phyloP scores from a whole-genome alignment of 2,329 filamentous ascomycete genomes.

The Fusarium oxysporum region DNA sequence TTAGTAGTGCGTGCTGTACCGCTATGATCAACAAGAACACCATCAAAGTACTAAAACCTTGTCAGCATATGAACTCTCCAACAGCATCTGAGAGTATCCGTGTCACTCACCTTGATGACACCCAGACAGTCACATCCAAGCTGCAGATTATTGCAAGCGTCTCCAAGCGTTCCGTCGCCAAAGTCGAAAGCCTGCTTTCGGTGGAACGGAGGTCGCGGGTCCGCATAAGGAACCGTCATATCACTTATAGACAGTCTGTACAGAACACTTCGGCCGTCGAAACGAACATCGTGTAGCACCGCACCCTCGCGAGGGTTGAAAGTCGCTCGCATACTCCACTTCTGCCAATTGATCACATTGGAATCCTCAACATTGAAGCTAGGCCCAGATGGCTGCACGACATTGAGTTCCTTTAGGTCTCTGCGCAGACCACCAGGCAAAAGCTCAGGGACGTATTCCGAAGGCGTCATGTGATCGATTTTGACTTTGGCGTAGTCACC shows the following conservation, averaged over 20 bases:
- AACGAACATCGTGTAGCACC: slow-evolving; percentile 75
- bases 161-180: slow-evolving; percentile 73
- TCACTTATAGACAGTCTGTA: slow-evolving; percentile 75
- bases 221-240: slow-evolving; percentile 76
- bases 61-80: not conserved
- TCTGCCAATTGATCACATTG: slow-evolving; percentile 66
- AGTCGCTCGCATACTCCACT: slow-evolving; percentile 75
- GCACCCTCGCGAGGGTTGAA: slow-evolving; percentile 78
- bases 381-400: slow-evolving; percentile 52
- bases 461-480: slow-evolving; percentile 34
- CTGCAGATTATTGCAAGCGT: slow-evolving; percentile 73
- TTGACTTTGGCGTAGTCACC: slow-evolving; percentile 3
- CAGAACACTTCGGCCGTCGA: slow-evolving; percentile 72
- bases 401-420: slow-evolving; percentile 69
- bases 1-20: slow-evolving; percentile 57
- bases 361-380: slow-evolving; percentile 56
- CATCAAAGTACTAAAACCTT: slow-evolving; percentile 50
- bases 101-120: slow-evolving; percentile 58
- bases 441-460: slow-evolving; percentile 58
- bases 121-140: slow-evolving; percentile 77
- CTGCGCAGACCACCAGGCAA: slow-evolving; percentile 55
- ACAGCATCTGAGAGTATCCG: not conserved
- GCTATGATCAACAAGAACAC: slow-evolving; percentile 39
- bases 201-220: slow-evolving; percentile 71
- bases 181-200: slow-evolving; percentile 78